phyloP scores from a whole-genome alignment of 2,329 filamentous ascomycete genomes.

The Phialophora verrucosa region DNA sequence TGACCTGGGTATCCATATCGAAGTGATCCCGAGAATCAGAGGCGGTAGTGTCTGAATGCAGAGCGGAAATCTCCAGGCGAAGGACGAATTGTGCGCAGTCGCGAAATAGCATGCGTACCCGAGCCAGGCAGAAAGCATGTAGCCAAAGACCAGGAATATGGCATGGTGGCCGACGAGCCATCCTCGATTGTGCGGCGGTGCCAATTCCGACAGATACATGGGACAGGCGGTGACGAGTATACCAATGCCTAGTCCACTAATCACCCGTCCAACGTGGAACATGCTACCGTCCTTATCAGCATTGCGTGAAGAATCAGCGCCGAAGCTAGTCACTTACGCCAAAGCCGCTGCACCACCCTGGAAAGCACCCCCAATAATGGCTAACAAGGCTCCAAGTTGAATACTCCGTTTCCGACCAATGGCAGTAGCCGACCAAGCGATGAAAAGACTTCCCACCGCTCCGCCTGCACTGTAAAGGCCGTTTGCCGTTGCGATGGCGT shows the following conservation, averaged over 20 bases:
- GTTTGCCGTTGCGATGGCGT: slow-evolving; percentile 53
- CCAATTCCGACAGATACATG: slow-evolving; percentile 35
- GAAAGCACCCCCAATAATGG: slow-evolving; percentile 35
- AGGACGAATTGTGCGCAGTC: slow-evolving; percentile 31
- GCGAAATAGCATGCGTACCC: slow-evolving; percentile 37
- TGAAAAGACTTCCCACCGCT: slow-evolving; percentile 42
- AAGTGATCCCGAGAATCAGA: slow-evolving; percentile 26
- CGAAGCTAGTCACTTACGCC: slow-evolving; percentile 9
- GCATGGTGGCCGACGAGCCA: slow-evolving; percentile 37
- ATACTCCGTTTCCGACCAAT: slow-evolving; percentile 49
- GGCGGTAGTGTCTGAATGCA: slow-evolving; percentile 32
- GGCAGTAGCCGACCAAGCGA: slow-evolving; percentile 43
- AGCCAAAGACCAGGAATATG: slow-evolving; percentile 37
- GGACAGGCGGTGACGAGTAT: slow-evolving; percentile 35
- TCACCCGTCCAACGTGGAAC: slow-evolving; percentile 36
- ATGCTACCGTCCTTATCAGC: slow-evolving; percentile 27
- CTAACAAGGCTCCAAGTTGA: slow-evolving; percentile 39
- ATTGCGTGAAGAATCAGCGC: neutral
- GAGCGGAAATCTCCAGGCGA: slow-evolving; percentile 38
- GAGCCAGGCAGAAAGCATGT: slow-evolving; percentile 35
- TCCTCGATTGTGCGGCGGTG: slow-evolving; percentile 31
- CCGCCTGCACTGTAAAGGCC: slow-evolving; percentile 53
- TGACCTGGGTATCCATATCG: slow-evolving; percentile 32
- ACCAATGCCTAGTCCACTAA: slow-evolving; percentile 33
- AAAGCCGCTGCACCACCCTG: slow-evolving; percentile 34